Evolutionary conservation across 192 early-diverging fungal species (phyloP).

Genomic region (Polychytrium aggregatum): DNA sequence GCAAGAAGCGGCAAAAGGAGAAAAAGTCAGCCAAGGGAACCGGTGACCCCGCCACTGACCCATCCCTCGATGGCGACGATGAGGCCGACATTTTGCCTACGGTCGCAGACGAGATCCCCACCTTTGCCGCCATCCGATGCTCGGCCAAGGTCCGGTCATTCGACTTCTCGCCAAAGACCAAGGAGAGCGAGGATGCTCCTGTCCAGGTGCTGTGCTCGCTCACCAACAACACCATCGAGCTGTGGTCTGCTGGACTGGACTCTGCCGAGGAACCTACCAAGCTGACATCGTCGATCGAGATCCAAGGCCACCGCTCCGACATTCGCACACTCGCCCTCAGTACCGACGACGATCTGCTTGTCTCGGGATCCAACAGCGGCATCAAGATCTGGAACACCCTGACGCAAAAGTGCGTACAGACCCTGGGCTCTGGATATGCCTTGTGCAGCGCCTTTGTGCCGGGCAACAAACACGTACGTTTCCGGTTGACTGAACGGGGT

Average conservation of each 20-base stretch:
- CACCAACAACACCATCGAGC: slow-evolving; percentile 74
- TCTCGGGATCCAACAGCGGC: slow-evolving; percentile 69
- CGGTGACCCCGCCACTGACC: too few relatives aligned
- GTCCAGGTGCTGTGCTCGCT: slow-evolving; percentile 57
- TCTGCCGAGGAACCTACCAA: slow-evolving; percentile 54
- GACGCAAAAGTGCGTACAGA: slow-evolving; percentile 72
- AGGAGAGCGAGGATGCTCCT: slow-evolving; percentile 8
- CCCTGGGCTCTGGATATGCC: slow-evolving; percentile 84
- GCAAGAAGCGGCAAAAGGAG: slow-evolving; percentile 65
- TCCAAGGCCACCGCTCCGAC: slow-evolving; percentile 83
- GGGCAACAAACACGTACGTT: slow-evolving; percentile 68
- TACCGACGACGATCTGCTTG: slow-evolving; percentile 75
- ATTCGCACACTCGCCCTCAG: slow-evolving; percentile 82
- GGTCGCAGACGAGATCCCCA: slow-evolving; percentile 66
- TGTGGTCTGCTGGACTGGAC: slow-evolving; percentile 56
- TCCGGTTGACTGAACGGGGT: too few relatives aligned
- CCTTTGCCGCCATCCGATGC: slow-evolving; percentile 60
- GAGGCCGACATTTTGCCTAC: slow-evolving; percentile 26
- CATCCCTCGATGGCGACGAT: slow-evolving; percentile 29
- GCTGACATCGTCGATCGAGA: slow-evolving; percentile 59
- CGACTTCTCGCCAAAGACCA: slow-evolving; percentile 44
- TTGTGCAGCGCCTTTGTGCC: slow-evolving; percentile 90
- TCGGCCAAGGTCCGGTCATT: slow-evolving; percentile 72
- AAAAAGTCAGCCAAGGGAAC: slow-evolving; percentile 16
- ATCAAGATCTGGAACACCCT: slow-evolving; percentile 87